Conservation (phyloP, 306 rosid species). For the Trifolium dubium region DNA sequence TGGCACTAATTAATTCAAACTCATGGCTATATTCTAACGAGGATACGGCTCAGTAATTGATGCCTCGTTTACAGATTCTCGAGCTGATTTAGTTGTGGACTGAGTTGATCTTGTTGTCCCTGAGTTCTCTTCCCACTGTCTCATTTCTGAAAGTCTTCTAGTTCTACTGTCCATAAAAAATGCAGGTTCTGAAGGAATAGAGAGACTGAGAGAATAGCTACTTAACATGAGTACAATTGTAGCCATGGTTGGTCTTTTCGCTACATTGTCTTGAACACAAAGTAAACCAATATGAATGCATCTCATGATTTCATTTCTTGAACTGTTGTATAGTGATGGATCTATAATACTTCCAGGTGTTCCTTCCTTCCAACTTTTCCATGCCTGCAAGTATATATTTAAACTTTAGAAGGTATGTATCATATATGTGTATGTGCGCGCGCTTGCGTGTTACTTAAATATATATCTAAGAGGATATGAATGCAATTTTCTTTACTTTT, state of each 20-base stretch:
- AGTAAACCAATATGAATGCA: constrained; percentile 24
- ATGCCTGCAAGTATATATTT: constrained; percentile 7
- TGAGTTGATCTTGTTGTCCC: constrained; percentile 11
- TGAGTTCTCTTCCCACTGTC: not conserved
- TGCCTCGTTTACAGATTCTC: constrained; percentile 12
- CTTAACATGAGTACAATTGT: not conserved
- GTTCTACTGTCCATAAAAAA: not conserved
- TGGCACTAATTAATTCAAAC: not conserved
- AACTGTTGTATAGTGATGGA: constrained; percentile 2
- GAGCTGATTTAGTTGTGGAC: not conserved
- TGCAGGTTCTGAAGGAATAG: constrained; percentile 13
- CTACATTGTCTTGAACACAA: constrained; percentile 1
- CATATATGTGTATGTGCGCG: too few species aligned
- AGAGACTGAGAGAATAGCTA: not conserved
- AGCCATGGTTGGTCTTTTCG: constrained; percentile 2
- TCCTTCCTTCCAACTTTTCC: constrained; percentile 10
- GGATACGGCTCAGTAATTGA: constrained; percentile 40
- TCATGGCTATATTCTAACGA: constrained; percentile 23
- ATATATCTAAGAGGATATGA: too few species aligned
- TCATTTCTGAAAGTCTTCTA: not conserved
- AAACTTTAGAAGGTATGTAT: too few species aligned
- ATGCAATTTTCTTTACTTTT: too few species aligned
- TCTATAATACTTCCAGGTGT: not conserved
- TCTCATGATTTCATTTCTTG: constrained; percentile 17
- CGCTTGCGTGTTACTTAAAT: too few species aligned